Evolutionary conservation across 106 monocot genomes (phyloP).

Genomic region (Dioscorea alata): DNA sequence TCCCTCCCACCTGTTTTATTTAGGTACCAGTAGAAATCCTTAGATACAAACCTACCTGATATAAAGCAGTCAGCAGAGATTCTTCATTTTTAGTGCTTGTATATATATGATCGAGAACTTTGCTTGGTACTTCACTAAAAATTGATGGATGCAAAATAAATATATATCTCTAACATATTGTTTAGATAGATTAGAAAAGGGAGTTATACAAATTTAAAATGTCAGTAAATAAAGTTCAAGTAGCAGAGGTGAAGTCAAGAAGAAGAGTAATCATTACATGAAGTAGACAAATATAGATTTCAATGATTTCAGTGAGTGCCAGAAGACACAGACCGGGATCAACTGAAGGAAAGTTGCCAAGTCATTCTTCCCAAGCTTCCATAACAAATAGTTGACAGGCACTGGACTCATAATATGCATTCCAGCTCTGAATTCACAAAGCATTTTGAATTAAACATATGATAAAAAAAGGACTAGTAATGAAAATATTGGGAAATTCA

Average conservation of each 20-base stretch:
- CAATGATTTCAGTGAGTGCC: background rate
- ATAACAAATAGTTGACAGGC: constrained; percentile 70
- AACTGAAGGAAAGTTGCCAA: constrained; percentile 71
- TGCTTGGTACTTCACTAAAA: constrained; percentile 95
- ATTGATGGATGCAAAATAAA: constrained; percentile 13
- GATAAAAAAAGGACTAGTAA: no score
- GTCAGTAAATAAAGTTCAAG: background rate
- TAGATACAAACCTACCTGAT: constrained; percentile 40
- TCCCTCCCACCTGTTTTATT: constrained; percentile 41
- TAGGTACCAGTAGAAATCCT: background rate
- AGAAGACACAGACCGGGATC: constrained; percentile 58
- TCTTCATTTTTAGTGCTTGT: constrained; percentile 96
- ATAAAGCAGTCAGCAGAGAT: constrained; percentile 68
- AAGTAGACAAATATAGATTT: background rate
- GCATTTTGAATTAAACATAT: no score
- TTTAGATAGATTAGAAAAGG: background rate
- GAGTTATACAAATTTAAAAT: background rate
- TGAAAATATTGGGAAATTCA: no score
- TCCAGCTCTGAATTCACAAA: constrained; percentile 50
- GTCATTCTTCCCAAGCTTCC: constrained; percentile 90
- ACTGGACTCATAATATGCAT: constrained; percentile 82
- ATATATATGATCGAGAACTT: constrained; percentile 75
- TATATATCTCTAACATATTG: background rate
- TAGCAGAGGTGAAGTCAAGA: background rate
- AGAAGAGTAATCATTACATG: background rate